phyloP scores from a whole-genome alignment of 805 yeast species.

The Barnettozyma siamensis region DNA sequence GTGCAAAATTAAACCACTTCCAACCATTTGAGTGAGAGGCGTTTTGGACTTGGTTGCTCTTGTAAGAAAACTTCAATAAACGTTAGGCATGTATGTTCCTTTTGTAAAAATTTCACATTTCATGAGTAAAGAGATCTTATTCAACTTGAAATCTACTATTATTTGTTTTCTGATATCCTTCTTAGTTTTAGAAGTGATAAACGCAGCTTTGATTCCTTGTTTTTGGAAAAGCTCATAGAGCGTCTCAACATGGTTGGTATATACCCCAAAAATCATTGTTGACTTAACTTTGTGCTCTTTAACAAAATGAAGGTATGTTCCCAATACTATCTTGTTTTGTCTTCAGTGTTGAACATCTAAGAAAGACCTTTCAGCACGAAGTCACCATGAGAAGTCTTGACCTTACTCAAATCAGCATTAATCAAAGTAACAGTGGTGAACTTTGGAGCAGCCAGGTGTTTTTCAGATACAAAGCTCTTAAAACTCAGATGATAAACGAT shows the following conservation, averaged over 20 bases:
- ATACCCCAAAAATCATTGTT: conserved; percentile 74
- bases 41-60: conserved; percentile 77
- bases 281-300: conserved; percentile 42
- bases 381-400: conserved; percentile 36
- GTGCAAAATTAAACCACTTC: conserved; percentile 73
- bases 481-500: conserved; percentile 67
- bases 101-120: conserved; percentile 91
- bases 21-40: conserved; percentile 79
- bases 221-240: conserved; percentile 47
- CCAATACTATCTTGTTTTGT: conserved; percentile 51
- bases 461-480: conserved; percentile 57
- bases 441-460: conserved; percentile 64
- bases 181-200: conserved; percentile 63
- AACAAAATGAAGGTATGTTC: conserved; percentile 44
- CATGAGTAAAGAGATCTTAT: conserved; percentile 66
- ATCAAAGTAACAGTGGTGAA: conserved; percentile 51
- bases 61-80: conserved; percentile 72
- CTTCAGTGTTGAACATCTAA: conserved; percentile 45
- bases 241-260: conserved; percentile 56
- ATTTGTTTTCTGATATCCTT: conserved; percentile 43
- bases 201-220: conserved; percentile 63
- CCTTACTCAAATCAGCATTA: conserved; percentile 37
- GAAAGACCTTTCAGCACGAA: conserved; percentile 49
- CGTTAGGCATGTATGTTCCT: conserved; percentile 90
- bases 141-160: conserved; percentile 53